phyloP scores from a whole-genome alignment of 2,329 filamentous ascomycete genomes.

The Clarireedia monteithiana region DNA sequence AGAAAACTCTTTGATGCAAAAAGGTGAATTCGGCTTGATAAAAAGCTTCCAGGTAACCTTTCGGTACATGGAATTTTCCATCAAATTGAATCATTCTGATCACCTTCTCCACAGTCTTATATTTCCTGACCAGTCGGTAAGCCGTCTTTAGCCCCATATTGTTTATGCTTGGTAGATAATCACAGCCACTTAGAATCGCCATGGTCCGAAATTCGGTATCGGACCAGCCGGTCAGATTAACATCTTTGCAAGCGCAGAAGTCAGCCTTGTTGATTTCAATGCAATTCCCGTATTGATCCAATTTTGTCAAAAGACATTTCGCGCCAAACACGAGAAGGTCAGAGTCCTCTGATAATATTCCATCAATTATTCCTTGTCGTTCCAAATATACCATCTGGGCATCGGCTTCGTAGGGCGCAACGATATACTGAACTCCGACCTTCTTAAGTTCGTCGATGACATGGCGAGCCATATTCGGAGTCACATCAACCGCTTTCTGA shows the following conservation, averaged over 20 bases:
- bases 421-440: conserved; percentile 73
- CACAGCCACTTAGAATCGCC: conserved; percentile 94
- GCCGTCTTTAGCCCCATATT: conserved; percentile 90
- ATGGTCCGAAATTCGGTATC: conserved; percentile 87
- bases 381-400: conserved; percentile 95
- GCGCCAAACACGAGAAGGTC: conserved; percentile 94
- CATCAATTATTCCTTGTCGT: conserved; percentile 71
- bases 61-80: conserved; percentile 72
- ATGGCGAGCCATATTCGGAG: conserved; percentile 87
- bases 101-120: conserved; percentile 78
- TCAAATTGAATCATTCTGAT: conserved; percentile 82
- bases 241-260: conserved; percentile 80
- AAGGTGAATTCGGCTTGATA: conserved; percentile 87
- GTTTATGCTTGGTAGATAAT: conserved; percentile 82
- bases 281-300: conserved; percentile 89
- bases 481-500: conserved; percentile 93
- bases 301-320: conserved; percentile 81
- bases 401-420: conserved; percentile 95
- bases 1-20: conserved; percentile 90
- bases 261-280: conserved; percentile 85
- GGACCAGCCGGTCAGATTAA: conserved; percentile 86
- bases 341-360: conserved; percentile 92
- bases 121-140: conserved; percentile 80
- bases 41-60: conserved; percentile 75
- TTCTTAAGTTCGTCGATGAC: conserved; percentile 89